Conservation (phyloP, 208 protist species). For the Leishmania turanica region DNA sequence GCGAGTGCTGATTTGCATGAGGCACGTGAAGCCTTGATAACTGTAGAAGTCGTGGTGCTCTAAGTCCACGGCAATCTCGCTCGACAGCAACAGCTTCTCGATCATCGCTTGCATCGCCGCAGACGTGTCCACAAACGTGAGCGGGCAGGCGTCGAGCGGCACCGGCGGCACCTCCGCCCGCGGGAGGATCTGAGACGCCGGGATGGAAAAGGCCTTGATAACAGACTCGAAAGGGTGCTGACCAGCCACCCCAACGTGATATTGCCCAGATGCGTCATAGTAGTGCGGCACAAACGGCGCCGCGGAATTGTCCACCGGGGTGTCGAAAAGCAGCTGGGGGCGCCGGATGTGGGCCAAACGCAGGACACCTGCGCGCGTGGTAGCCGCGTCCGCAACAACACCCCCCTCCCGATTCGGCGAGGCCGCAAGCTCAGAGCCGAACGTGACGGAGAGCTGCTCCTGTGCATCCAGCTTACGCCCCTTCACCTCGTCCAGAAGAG, state of each 20-base stretch:
- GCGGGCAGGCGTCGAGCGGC: conserved; percentile 59
- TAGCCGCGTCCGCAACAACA: not conserved
- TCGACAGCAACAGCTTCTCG: conserved; percentile 43
- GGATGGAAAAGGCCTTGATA: conserved; percentile 53
- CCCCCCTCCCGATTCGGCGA: conserved; percentile 8
- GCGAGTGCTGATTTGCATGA: conserved; percentile 98
- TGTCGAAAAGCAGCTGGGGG: conserved; percentile 81
- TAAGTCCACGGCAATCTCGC: conserved; percentile 95
- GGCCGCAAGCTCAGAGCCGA: conserved; percentile 65
- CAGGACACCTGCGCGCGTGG: conserved; percentile 16
- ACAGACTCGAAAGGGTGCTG: conserved; percentile 76
- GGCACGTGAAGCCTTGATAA: conserved; percentile 97
- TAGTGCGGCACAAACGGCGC: conserved; percentile 71
- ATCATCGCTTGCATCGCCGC: conserved; percentile 57
- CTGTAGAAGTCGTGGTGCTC: conserved; percentile 96
- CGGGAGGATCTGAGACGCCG: conserved; percentile 59
- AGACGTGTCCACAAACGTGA: conserved; percentile 74
- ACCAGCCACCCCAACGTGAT: conserved; percentile 53
- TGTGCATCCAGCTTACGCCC: conserved; percentile 60
- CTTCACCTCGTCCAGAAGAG: conserved; percentile 76
- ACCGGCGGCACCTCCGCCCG: conserved; percentile 59
- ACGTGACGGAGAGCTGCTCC: conserved; percentile 81
- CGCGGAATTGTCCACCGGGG: conserved; percentile 72
- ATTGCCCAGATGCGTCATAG: conserved; percentile 51
- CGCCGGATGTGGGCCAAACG: conserved; percentile 44